Conservation (phyloP, 2,329 filamentous ascomycete genomes). For the Pestalotiopsis sp. region DNA sequence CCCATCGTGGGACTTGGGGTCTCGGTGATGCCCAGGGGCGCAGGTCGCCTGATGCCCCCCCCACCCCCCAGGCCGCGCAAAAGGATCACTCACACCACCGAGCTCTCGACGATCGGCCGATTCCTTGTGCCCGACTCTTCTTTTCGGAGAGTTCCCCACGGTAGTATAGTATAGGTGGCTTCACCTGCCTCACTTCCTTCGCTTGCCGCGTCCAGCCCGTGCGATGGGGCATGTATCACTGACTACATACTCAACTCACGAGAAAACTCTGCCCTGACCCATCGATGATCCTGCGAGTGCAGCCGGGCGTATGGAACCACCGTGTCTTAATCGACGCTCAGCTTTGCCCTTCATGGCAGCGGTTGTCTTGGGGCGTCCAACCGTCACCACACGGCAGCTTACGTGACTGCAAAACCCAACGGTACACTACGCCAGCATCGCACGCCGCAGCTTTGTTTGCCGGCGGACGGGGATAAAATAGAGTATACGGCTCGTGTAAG, state of each 20-base stretch:
- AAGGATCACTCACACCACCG: neutral
- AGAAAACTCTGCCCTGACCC: neutral
- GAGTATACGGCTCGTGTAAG: no score
- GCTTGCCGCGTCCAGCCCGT: neutral
- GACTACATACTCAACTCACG: neutral
- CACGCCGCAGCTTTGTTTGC: no score
- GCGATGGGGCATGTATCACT: neutral
- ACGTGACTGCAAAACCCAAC: no score
- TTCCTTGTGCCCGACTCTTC: neutral
- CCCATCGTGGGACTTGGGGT: neutral
- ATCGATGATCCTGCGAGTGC: neutral
- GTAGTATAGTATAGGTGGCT: neutral
- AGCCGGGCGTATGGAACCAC: neutral
- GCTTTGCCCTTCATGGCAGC: neutral
- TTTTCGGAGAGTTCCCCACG: neutral
- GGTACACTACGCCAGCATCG: no score
- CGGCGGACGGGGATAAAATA: no score
- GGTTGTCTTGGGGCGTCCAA: neutral
- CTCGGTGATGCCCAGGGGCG: neutral
- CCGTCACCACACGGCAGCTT: neutral
- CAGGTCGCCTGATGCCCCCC: neutral
- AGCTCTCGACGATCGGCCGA: neutral
- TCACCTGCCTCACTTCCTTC: neutral
- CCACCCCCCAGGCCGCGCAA: neutral
- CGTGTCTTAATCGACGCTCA: neutral